phyloP scores from a whole-genome alignment of 768 basidiomycete genomes.

The Jaapia argillacea region DNA sequence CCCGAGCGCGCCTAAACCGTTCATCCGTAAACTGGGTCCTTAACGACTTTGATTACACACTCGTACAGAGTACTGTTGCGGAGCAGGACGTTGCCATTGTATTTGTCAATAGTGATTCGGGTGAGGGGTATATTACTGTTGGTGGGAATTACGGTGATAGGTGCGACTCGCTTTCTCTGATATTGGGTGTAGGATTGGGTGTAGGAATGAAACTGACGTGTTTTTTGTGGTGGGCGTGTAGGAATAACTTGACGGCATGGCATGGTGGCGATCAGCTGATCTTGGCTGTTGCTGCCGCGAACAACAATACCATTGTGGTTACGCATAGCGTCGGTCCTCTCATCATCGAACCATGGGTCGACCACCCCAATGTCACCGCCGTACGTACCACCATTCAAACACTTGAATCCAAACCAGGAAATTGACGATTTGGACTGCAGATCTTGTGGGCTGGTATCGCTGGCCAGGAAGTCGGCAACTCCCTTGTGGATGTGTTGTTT shows the following conservation, averaged over 20 bases:
- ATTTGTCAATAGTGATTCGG: slow-evolving; percentile 76
- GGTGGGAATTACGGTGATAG: slow-evolving; percentile 74
- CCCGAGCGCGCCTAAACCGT: slow-evolving; percentile 53
- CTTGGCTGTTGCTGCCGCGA: slow-evolving; percentile 51
- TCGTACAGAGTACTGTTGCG: background rate
- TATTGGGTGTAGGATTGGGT: too few species aligned
- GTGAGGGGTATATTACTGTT: slow-evolving; percentile 74
- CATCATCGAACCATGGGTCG: slow-evolving; percentile 34
- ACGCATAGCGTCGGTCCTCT: slow-evolving; percentile 37
- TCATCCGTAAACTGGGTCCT: slow-evolving; percentile 61
- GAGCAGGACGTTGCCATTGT: slow-evolving; percentile 33
- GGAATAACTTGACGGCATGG: slow-evolving; percentile 69
- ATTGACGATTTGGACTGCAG: slow-evolving; percentile 6
- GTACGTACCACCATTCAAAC: slow-evolving; percentile 11
- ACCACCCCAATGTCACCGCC: slow-evolving; percentile 40
- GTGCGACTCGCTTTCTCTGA: slow-evolving; percentile 18
- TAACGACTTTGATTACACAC: slow-evolving; percentile 52
- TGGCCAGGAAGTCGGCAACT: slow-evolving; percentile 42
- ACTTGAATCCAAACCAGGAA: background rate
- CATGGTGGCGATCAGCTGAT: slow-evolving; percentile 64
- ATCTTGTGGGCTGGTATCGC: slow-evolving; percentile 28
- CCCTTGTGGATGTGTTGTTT: slow-evolving; percentile 39
- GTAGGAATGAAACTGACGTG: background rate
- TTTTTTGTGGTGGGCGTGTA: too few species aligned
- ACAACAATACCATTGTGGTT: slow-evolving; percentile 66